phyloP scores from a whole-genome alignment of 306 rosid genomes.

The Lathyrus tuberosus region DNA sequence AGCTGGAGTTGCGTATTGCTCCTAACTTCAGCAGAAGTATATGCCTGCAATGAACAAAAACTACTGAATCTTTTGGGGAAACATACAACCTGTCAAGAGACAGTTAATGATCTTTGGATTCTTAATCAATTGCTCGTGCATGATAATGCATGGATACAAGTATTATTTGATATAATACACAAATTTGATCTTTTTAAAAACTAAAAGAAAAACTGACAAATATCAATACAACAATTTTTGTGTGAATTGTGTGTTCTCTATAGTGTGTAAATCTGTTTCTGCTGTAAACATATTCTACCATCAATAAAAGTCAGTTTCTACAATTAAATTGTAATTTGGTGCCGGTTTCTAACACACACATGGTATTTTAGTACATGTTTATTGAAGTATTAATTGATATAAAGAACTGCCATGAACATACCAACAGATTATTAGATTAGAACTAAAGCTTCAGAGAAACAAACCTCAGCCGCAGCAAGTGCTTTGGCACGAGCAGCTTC shows the following conservation, averaged over 20 bases:
- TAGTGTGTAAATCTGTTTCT: too few species aligned
- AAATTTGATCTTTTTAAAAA: neutral
- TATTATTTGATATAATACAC: neutral
- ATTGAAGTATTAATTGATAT: neutral
- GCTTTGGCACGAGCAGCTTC: constrained; percentile 96
- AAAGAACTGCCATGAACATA: neutral
- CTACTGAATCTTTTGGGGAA: constrained; percentile 27
- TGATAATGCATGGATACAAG: neutral
- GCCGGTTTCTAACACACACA: neutral
- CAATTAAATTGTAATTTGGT: too few species aligned
- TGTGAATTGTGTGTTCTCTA: too few species aligned
- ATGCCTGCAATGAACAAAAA: constrained; percentile 66
- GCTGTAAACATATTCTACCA: too few species aligned
- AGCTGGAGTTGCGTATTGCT: constrained; percentile 67
- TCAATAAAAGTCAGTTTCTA: too few species aligned
- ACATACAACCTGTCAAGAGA: neutral
- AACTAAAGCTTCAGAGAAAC: constrained; percentile 34
- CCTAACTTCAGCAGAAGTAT: constrained; percentile 92
- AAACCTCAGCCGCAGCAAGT: constrained; percentile 94
- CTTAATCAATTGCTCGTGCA: neutral
- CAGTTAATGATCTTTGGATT: constrained; percentile 1
- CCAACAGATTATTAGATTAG: constrained; percentile 5
- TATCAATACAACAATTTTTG: neutral
- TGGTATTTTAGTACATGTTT: neutral
- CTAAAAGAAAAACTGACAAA: neutral